Percentiles rank a stretch among this genome's conserved stretches.
Conservation (phyloP, 2,329 filamentous ascomycete genomes). For the Paracoccidioides brasiliensis region DNA sequence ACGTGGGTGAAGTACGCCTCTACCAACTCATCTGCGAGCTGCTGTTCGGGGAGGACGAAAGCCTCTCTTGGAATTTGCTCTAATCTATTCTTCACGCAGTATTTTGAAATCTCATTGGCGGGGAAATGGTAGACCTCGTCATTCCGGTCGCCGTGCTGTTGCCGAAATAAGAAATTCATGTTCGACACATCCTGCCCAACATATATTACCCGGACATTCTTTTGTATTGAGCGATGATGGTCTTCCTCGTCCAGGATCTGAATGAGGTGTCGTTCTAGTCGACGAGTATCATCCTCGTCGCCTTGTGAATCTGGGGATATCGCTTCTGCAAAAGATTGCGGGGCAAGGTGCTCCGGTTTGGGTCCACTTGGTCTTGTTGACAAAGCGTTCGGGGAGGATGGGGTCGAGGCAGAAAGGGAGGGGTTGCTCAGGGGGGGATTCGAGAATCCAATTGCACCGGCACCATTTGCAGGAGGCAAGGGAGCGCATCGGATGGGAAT, state of each 20-base stretch:
- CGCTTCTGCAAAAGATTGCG: conserved; percentile 16
- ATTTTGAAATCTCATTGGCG: conserved; percentile 32
- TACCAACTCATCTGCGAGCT: conserved; percentile 38
- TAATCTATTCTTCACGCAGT: conserved; percentile 30
- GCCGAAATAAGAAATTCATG: conserved; percentile 42
- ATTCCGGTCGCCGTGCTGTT: conserved; percentile 32
- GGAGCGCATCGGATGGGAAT: conserved; percentile 36
- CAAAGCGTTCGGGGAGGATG: not conserved
- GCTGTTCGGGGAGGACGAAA: conserved; percentile 36
- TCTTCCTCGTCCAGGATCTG: conserved; percentile 39
- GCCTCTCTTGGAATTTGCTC: conserved; percentile 37
- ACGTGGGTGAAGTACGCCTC: conserved; percentile 39
- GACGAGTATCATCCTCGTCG: conserved; percentile 29
- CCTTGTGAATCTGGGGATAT: conserved; percentile 18
- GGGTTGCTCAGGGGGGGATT: conserved; percentile 2
- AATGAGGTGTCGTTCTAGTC: conserved; percentile 35
- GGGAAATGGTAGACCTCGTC: conserved; percentile 33
- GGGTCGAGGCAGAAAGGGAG: conserved; percentile 2
- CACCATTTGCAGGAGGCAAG: conserved; percentile 4
- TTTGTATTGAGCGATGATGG: conserved; percentile 34
- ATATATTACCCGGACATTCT: conserved; percentile 39
- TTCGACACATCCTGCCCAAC: conserved; percentile 45
- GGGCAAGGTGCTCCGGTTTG: conserved; percentile 10
- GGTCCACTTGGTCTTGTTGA: not conserved
- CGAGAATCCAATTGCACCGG: not conserved